Base-by-base conservation (phyloP, 306 rosid genomes). In the Spatholobus suberectus region DNA sequence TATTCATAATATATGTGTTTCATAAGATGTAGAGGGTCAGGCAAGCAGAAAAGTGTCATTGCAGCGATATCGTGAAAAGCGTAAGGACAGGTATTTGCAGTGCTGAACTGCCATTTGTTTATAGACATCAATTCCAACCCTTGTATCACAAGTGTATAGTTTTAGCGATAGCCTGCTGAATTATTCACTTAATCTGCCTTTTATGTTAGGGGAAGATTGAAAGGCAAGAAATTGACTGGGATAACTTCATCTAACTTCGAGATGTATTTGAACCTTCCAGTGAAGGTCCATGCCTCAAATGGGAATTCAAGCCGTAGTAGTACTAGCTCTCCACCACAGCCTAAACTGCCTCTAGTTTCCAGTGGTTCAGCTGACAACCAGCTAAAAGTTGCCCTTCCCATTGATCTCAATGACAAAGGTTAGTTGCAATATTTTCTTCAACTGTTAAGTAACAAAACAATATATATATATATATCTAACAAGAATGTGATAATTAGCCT, bases 321-420 rank as follows among this genome's bases (percentile, higher is more conserved):
- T 86, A 91, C 97, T 27, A 80, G 88, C 83, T 92, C 99, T 81
- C 96, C 96, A 8, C 90, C 98, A 47, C 97, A 90, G 85, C 87
- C 92, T 69, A 94, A 88, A 47, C 71, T 82, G 51, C 84, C 91
- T 47, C 92, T 83, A 76, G 86, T 80, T 83, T 88, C 81, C 11
- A 70, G 87, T 86, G 88, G 91, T 82, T 75, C 92, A 73, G 83
- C 88, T 77, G 91, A 88, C 73, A 88, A 92, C 84, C 98, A 88
- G 88, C 87, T 83, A 34, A 92, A 84, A 80, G 81, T 82, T 85
- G 54, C 85, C 82, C 91, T 91, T 78, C 93, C 95, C 67, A 90
- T 92, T 85, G 97, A 94, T 90, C 97, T 96, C 83, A 92, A 96
- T 70, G 93, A 94, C 85, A 89, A 92, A 72, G 92, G 99, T 94